Percentiles rank a stretch among this genome's conserved stretches.
Evolutionary conservation across 345 rosid genomes (phyloP).

Genomic region (Erodium maritimum): DNA sequence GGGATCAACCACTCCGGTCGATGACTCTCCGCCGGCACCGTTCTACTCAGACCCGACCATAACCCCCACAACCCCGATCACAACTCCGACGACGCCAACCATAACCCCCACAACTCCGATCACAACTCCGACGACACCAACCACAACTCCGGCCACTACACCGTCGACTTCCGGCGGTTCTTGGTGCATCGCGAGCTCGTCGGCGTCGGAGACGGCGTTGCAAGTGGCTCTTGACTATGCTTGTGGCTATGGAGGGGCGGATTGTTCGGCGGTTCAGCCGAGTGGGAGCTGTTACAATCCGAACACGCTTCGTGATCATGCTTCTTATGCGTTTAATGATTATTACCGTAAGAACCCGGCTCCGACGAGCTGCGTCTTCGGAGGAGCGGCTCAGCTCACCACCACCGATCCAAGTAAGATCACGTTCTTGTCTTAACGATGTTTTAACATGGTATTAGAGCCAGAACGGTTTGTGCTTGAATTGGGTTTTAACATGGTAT

Average conservation of each 20-base stretch:
- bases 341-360: conserved; percentile 93
- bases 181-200: conserved; percentile 74
- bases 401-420: conserved; percentile 92
- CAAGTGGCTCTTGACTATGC: conserved; percentile 97
- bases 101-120: conserved; percentile 19
- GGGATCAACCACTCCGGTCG: conserved; percentile 31
- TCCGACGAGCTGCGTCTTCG: conserved; percentile 78
- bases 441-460: too few species aligned
- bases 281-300: conserved; percentile 77
- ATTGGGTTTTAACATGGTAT: too few species aligned
- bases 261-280: conserved; percentile 65
- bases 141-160: conserved; percentile 10
- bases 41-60: conserved; percentile 6
- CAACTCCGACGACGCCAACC: conserved; percentile 26
- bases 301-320: conserved; percentile 58
- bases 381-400: conserved; percentile 86
- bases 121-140: conserved; percentile 24
- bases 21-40: conserved; percentile 21
- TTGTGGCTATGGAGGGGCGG: conserved; percentile 92
- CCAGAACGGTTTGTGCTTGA: too few species aligned
- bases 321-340: conserved; percentile 85
- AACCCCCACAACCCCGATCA: conserved; percentile 20
- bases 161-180: conserved; percentile 31
- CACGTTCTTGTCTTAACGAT: too few species aligned
- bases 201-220: conserved; percentile 63